These are phyloP conservation scores for Melanogaster broomeanus DNA, from an alignment of 768 basidiomycete genomes.

Conservation along the genomic window DNA sequence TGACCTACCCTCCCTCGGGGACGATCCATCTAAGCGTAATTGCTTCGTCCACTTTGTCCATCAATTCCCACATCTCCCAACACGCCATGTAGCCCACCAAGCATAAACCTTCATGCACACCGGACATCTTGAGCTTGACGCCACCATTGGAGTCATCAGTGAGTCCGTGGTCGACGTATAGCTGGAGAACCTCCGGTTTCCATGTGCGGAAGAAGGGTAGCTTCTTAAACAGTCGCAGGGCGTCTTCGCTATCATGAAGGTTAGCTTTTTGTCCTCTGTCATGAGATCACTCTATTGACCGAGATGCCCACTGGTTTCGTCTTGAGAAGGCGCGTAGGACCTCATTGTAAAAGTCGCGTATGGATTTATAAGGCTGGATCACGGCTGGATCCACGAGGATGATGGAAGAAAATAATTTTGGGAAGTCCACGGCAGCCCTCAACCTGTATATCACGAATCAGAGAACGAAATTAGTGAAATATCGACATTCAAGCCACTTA, in stretches of 20 bases:
- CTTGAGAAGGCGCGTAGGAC: conserved; percentile 54
- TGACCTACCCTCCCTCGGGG: conserved; percentile 20
- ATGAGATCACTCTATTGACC: conserved; percentile 35
- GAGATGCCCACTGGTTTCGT: conserved; percentile 62
- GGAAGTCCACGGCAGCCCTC: conserved; percentile 64
- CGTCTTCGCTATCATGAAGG: conserved; percentile 54
- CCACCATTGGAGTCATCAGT: conserved; percentile 34
- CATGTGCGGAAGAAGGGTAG: conserved; percentile 71
- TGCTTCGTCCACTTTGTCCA: conserved; percentile 24
- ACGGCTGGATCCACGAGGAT: conserved; percentile 84
- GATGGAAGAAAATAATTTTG: conserved; percentile 64
- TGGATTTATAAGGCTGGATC: conserved; percentile 13
- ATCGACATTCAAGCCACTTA: conserved; percentile 38
- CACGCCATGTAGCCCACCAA: conserved; percentile 48
- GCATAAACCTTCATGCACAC: conserved; percentile 61
- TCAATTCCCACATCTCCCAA: conserved; percentile 29
- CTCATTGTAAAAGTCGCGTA: background rate
- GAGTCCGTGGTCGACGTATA: conserved; percentile 64
- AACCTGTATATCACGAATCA: conserved; percentile 39
- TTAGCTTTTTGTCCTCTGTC: background rate
- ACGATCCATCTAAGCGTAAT: conserved; percentile 33
- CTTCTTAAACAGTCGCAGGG: conserved; percentile 45
- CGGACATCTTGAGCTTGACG: conserved; percentile 65
- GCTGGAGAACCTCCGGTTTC: conserved; percentile 61
- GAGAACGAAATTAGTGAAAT: background rate